Conservation (phyloP, 192 early-diverging fungal species). For the Mortierella antarctica region DNA sequence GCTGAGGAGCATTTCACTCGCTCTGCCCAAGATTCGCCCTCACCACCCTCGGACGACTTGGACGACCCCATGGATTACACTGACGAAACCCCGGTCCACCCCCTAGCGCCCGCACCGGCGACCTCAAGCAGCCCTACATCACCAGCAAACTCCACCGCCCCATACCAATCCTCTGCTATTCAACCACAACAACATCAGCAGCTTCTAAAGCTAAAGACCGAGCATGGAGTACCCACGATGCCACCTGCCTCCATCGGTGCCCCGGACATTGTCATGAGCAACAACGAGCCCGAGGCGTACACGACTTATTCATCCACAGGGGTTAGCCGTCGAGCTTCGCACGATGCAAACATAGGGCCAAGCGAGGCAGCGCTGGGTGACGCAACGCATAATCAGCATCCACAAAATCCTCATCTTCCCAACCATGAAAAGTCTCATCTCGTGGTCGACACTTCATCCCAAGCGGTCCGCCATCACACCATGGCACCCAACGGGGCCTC, state of each 20-base stretch:
- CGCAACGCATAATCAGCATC: not conserved
- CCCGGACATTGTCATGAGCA: constrained; percentile 23
- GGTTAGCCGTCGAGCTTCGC: constrained; percentile 14
- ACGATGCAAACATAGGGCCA: constrained; percentile 13
- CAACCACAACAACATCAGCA: constrained; percentile 42
- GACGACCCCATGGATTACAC: constrained; percentile 24
- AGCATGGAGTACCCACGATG: constrained; percentile 13
- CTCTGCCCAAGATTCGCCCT: not conserved
- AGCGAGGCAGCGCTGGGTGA: not conserved
- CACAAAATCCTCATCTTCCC: not conserved
- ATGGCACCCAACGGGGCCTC: not conserved
- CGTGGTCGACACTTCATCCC: constrained; percentile 4
- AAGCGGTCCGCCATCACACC: not conserved
- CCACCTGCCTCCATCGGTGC: constrained; percentile 10
- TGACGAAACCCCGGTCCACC: constrained; percentile 23
- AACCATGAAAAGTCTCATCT: constrained; percentile 8
- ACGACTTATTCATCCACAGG: not conserved
- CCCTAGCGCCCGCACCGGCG: constrained; percentile 18
- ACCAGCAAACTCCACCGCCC: not conserved
- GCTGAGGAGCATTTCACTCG: too few relatives aligned
- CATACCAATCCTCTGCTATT: not conserved
- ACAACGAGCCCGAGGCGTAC: constrained; percentile 8
- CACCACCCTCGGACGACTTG: not conserved
- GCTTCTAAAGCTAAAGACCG: constrained; percentile 26
- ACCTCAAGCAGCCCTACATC: not conserved